phyloP scores from a whole-genome alignment of 495 filamentous ascomycete species.

The Neurospora sp. region DNA sequence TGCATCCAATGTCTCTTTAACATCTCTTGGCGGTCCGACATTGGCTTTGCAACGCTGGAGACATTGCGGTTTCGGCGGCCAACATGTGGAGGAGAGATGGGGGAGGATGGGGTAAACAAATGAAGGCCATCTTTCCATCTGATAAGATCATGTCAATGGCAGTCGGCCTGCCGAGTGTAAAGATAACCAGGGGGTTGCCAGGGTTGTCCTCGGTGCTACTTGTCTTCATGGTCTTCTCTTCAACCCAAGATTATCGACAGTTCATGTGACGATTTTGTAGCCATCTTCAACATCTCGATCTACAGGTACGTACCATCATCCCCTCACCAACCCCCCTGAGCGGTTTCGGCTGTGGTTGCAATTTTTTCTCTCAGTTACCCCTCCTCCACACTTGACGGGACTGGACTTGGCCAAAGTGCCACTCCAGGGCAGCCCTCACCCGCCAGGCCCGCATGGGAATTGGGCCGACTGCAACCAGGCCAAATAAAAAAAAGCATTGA shows the following conservation, averaged over 20 bases:
- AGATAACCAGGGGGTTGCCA: not conserved
- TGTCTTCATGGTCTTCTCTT: not conserved
- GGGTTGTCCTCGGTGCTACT: not conserved
- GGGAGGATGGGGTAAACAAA: not conserved
- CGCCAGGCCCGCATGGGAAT: not conserved
- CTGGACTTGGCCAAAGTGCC: conserved; percentile 8
- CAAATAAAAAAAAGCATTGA: conserved; percentile 3
- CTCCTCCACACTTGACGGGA: conserved; percentile 15
- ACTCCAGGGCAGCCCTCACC: not conserved
- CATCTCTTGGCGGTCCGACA: not conserved
- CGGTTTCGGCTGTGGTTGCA: conserved; percentile 24
- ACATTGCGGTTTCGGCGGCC: not conserved
- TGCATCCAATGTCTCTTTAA: not conserved
- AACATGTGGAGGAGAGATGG: not conserved
- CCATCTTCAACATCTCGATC: not conserved
- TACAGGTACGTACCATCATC: not conserved
- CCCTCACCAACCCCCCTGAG: conserved; percentile 6
- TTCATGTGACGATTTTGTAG: not conserved
- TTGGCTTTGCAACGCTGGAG: not conserved
- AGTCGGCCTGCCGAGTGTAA: not conserved
- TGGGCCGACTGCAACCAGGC: not conserved
- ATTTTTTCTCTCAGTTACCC: conserved; percentile 21
- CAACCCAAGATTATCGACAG: not conserved
- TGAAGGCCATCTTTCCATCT: not conserved
- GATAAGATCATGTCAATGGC: not conserved